phyloP scores from a whole-genome alignment of 192 early-diverging fungal genomes.

The Rhizophagus prolifer region DNA sequence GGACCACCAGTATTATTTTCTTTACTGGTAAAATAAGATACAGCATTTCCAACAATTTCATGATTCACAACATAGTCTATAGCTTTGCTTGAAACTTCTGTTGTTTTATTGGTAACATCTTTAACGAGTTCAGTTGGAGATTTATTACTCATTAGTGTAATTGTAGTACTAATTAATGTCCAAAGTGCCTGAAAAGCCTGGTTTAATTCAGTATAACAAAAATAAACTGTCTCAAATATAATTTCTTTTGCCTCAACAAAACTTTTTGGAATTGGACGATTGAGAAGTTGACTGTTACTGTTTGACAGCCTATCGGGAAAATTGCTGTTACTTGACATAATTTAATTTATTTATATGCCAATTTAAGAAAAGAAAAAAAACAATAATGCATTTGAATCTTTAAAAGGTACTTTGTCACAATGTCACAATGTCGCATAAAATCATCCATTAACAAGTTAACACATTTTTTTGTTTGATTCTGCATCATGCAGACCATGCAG shows the following conservation, averaged over 20 bases:
- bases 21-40: not conserved
- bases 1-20: not conserved
- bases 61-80: not conserved
- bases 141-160: not conserved
- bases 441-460: too few species aligned
- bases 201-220: not conserved
- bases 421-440: too few species aligned
- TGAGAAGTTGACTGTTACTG: not conserved
- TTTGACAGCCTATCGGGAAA: not conserved
- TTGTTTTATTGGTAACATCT: not conserved
- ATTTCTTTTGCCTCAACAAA: not conserved
- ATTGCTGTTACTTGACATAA: not conserved
- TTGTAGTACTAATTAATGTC: not conserved
- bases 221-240: not conserved
- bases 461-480: too few species aligned
- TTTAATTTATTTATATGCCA: not conserved
- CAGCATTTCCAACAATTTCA: not conserved
- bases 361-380: too few species aligned
- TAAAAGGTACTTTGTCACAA: too few species aligned
- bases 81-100: not conserved
- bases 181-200: not conserved
- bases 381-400: too few species aligned
- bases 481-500: too few species aligned
- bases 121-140: not conserved
- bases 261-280: not conserved